Conservation (phyloP, 257 asterid genomes). For the Rehmannia glutinosa region DNA sequence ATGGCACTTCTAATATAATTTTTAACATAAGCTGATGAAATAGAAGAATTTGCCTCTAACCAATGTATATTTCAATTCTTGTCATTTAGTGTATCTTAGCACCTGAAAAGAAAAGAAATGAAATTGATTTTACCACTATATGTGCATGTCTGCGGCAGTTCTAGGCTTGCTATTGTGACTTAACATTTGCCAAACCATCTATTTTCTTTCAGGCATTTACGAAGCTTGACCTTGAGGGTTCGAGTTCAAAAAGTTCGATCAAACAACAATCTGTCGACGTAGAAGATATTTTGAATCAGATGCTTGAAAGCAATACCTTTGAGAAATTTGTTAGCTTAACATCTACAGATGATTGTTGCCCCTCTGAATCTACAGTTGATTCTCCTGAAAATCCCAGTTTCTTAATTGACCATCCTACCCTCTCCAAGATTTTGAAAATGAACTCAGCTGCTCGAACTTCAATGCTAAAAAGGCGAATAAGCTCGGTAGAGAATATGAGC, state of each 20-base stretch:
- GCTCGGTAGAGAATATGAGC: constrained; percentile 37
- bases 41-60: background rate
- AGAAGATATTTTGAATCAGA: constrained; percentile 25
- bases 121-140: background rate
- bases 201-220: constrained; percentile 49
- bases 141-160: background rate
- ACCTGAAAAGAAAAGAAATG: background rate
- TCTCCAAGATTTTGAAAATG: constrained; percentile 56
- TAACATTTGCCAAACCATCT: background rate
- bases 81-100: background rate
- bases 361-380: background rate
- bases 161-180: background rate
- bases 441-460: constrained; percentile 67
- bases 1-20: background rate
- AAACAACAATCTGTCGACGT: constrained; percentile 14
- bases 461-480: constrained; percentile 56
- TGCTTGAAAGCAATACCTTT: constrained; percentile 24
- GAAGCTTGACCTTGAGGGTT: constrained; percentile 34
- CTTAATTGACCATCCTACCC: constrained; percentile 39
- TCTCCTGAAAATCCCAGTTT: constrained; percentile 13
- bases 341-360: constrained; percentile 20
- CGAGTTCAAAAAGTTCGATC: constrained; percentile 14
- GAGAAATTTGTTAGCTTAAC: constrained; percentile 29
- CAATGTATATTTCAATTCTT: background rate
- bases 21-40: background rate